Evolutionary conservation across 306 rosid species (phyloP), one percentile per base, ranked within the genome.

Genomic region (Fagus crenata): DNA sequence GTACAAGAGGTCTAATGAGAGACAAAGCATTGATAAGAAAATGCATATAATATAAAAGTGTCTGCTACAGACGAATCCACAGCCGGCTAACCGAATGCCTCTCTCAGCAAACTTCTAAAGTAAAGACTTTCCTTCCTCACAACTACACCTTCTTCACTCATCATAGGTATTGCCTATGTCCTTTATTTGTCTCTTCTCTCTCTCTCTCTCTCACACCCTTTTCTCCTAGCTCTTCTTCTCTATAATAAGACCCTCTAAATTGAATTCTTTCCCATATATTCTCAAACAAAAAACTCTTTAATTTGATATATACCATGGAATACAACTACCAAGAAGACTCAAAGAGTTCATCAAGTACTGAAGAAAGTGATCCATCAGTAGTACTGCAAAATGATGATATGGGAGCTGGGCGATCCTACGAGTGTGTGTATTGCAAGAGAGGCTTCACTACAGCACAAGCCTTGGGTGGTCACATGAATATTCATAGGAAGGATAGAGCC

Each of bases 371-470:
- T 60, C 90, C 83, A 63, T 79, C 86, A 0, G 87, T 74, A 22
- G 28, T 22, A 22, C 28, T 22, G 55, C 81, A 69, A 6, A 81
- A 79, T n/a, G 77, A 88, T 42, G 75, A 78, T n/a, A 60, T 61
- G 61, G 90, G 87, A 49, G 75, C 83, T 0, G 91, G 95, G 49
- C 82, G 93, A 77, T 88, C 87, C 67, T 89, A 91, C 36, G 98
- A 93, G 92, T 93, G 98, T 56, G 89, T 86, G n/a, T 93, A 83
- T 70, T 93, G 98, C 87, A 93, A 87, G 84, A 85, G 98, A 75
- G 98, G 98, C 49, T 93, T 93, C 84, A 89, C 93, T 0, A 91
- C 92, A 0, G 98, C 98, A n/a, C 98, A 93, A 54, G 98, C 98
- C 81, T 85, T 93, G 67, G 98, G 98, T 0, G 98, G 97, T 18